These are phyloP conservation scores for Sophora flavescens DNA, from an alignment of 306 rosid species.

Conservation along the genomic window DNA sequence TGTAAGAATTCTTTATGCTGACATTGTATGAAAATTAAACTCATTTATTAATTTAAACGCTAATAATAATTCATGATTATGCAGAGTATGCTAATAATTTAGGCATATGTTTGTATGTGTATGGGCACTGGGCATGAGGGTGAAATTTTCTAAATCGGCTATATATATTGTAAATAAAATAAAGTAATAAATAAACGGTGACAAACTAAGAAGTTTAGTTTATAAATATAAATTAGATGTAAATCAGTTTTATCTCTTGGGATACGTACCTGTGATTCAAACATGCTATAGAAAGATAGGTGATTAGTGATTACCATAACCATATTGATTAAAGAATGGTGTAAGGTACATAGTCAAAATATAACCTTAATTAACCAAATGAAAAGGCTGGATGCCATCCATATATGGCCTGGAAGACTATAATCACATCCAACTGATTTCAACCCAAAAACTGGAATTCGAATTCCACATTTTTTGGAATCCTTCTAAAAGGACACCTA, in stretches of 20 bases:
- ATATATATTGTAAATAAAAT: too few species aligned
- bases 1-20: too few species aligned
- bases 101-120: too few species aligned
- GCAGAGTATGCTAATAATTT: too few species aligned
- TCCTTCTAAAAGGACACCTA: constrained; percentile 34
- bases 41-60: too few species aligned
- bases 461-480: constrained; percentile 36
- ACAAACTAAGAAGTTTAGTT: too few species aligned
- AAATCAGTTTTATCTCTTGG: not conserved
- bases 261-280: not conserved
- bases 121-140: too few species aligned
- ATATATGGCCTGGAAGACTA: constrained; percentile 22
- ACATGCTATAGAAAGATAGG: not conserved
- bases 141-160: too few species aligned
- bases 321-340: not conserved
- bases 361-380: constrained; percentile 14
- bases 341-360: not conserved
- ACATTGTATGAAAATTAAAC: too few species aligned
- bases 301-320: not conserved
- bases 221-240: not conserved
- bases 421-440: constrained; percentile 28
- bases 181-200: too few species aligned
- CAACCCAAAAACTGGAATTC: constrained; percentile 19
- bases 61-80: too few species aligned
- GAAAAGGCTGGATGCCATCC: constrained; percentile 34